phyloP scores from a whole-genome alignment of 345 rosid species.

The Rhodamnia rubescens region DNA sequence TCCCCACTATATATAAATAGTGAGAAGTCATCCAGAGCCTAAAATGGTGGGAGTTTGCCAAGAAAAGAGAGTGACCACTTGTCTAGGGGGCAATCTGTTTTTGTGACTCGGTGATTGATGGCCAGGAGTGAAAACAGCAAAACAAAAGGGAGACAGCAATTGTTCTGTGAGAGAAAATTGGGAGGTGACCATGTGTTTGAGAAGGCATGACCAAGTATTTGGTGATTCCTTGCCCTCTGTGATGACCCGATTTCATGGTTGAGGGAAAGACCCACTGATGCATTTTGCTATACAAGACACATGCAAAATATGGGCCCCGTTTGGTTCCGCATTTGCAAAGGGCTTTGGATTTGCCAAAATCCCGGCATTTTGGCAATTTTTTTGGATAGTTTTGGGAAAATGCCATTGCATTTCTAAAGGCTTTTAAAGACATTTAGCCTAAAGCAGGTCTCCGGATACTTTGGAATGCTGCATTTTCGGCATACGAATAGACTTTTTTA shows the following conservation, averaged over 20 bases:
- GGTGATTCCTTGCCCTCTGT: background rate
- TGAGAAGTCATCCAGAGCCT: background rate
- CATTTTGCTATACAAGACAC: background rate
- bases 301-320: no score
- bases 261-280: background rate
- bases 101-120: background rate
- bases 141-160: background rate
- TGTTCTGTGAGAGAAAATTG: background rate
- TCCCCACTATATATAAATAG: background rate
- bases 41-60: background rate
- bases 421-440: no score
- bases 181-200: background rate
- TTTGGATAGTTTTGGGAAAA: no score
- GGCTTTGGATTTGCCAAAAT: no score
- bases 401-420: no score
- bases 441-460: no score
- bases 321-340: no score
- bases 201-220: background rate
- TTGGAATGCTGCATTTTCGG: no score
- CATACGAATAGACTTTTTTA: no score
- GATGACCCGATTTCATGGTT: background rate
- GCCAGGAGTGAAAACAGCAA: background rate
- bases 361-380: no score
- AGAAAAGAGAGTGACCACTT: background rate
- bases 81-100: background rate